phyloP scores from a whole-genome alignment of 768 basidiomycete genomes.

The Tulasnella sp. region DNA sequence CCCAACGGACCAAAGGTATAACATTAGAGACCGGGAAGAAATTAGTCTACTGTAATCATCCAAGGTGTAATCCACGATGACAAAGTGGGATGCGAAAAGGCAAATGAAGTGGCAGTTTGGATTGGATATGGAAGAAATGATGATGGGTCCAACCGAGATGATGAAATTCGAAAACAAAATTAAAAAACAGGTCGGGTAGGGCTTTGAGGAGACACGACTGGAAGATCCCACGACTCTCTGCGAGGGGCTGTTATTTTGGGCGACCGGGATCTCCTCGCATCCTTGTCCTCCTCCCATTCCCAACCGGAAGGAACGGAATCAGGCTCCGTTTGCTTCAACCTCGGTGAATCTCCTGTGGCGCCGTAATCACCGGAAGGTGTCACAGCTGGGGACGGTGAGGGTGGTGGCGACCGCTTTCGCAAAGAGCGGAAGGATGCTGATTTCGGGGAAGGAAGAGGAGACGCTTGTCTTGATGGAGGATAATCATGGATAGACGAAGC shows the following conservation, averaged over 20 bases:
- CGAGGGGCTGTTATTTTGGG: background rate
- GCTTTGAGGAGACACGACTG: slow-evolving; percentile 7
- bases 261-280: background rate
- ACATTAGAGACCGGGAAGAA: background rate
- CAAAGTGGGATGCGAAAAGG: background rate
- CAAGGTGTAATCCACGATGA: background rate
- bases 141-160: background rate
- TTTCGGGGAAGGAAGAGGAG: slow-evolving; percentile 12
- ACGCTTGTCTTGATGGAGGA: slow-evolving; percentile 11
- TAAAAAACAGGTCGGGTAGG: background rate
- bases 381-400: slow-evolving; percentile 25
- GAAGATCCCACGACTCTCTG: slow-evolving; percentile 19
- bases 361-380: slow-evolving; percentile 19
- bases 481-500: background rate
- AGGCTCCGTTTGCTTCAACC: slow-evolving; percentile 1
- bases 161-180: background rate
- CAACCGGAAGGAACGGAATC: slow-evolving; percentile 9
- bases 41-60: background rate
- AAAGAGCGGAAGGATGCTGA: background rate
- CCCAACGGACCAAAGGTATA: background rate
- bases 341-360: slow-evolving; percentile 16
- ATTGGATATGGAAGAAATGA: background rate
- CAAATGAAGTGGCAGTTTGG: background rate
- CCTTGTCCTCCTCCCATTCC: slow-evolving; percentile 21
- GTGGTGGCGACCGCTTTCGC: slow-evolving; percentile 29